These are phyloP conservation scores for Monosporozyma aquatica DNA, from an alignment of 805 yeast genomes.

Conservation along the genomic window DNA sequence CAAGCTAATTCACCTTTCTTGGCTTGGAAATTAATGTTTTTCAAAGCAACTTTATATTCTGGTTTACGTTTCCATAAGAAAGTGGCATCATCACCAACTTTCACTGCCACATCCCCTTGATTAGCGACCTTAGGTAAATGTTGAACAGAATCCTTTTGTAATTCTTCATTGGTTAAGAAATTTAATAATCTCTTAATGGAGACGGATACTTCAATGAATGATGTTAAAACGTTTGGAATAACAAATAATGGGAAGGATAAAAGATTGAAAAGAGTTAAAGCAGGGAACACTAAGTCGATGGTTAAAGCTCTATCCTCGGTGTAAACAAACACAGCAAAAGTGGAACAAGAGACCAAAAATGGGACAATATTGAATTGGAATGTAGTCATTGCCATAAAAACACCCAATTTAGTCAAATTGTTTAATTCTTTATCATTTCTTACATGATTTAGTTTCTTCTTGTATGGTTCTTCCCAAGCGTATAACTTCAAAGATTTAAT, in stretches of 20 bases:
- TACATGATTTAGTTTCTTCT: constrained; percentile 60
- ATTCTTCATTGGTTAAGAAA: constrained; percentile 67
- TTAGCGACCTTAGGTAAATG: constrained; percentile 36
- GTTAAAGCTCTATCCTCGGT: constrained; percentile 56
- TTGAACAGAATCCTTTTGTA: constrained; percentile 66
- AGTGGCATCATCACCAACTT: constrained; percentile 51
- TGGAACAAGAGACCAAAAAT: constrained; percentile 76
- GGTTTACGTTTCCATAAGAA: constrained; percentile 74
- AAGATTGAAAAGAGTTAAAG: constrained; percentile 78
- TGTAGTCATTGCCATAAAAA: constrained; percentile 56
- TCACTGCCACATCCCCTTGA: constrained; percentile 59
- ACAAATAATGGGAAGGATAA: constrained; percentile 87
- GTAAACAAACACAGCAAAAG: constrained; percentile 73
- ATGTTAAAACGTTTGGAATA: constrained; percentile 81
- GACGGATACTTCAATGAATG: constrained; percentile 81
- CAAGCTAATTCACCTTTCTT: constrained; percentile 74
- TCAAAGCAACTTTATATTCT: constrained; percentile 56
- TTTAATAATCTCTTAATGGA: constrained; percentile 65
- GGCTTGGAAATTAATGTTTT: constrained; percentile 52
- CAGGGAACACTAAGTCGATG: constrained; percentile 88
- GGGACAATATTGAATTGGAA: constrained; percentile 86
- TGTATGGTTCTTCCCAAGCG: constrained; percentile 91
- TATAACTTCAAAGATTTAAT: constrained; percentile 88
- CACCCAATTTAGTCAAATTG: constrained; percentile 66
- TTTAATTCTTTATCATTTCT: constrained; percentile 81